Evolutionary conservation across 2,329 filamentous ascomycete species (phyloP), one percentile per base, ranked within the genome.

Genomic region (Alternaria angustiovoidea): DNA sequence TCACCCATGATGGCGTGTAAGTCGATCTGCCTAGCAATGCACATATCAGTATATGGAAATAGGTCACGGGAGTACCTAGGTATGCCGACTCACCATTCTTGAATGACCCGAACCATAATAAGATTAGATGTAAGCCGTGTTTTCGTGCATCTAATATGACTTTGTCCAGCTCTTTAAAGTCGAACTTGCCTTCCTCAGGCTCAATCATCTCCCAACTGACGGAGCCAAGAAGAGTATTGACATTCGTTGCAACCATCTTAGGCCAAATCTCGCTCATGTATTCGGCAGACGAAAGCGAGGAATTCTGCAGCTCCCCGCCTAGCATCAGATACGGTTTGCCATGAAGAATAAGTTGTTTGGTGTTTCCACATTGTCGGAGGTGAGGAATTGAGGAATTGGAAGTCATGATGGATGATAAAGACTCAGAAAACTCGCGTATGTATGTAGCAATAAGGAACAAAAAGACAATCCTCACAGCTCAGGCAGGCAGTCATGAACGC

Each of bases 161-260:
- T 41, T 75, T 66, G 41, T 83, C 81, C 8, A 84, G 66, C 52
- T 81, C 77, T 2, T 64, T 52, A 49, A 83, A 83, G 53, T 80
- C 73, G 57, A 83, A 84, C 1, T 70, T 65, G 4, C 78, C 80
- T 64, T 84, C 82, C 1, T 64, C 68, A 6, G 81, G 80, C 69
- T 84, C 82, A 34, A 83, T 81, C 51, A 78, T 71, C 59, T 84
- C 82, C 82, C 82, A 84, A 0, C 78, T 78, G 2, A 83, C 78
- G 52, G 74, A 79, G 1, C 81, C 82, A 3, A 84, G 73, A 2
- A 83, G 65, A 3, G 81, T 83, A 61, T 84, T 84, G 63, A 82
- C 71, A 56, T 81, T 73, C 14, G 74, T 80, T 18, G 73, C 73
- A 5, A 71, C 72, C 62, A 84, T 71, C 49, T 81, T 81, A 32